These are phyloP conservation scores for Venturia aucupariae DNA, from an alignment of 2,329 filamentous ascomycete species.

Conservation along the genomic window DNA sequence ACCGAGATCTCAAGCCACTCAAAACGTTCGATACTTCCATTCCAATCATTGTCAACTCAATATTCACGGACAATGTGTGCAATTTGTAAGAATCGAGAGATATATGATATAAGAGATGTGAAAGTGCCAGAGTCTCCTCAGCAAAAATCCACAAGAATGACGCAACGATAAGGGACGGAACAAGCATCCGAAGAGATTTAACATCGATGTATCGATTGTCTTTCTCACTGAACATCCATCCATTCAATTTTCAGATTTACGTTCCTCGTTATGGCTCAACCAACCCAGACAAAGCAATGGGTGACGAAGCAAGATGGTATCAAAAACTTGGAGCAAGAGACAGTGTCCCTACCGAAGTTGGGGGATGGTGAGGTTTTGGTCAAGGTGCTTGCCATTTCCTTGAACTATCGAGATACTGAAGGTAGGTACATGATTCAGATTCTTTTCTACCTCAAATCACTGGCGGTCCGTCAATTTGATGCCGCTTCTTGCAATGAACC, in stretches of 20 bases:
- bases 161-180: neutral
- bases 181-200: neutral
- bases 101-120: neutral
- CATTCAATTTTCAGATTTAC: neutral
- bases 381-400: constrained; percentile 35
- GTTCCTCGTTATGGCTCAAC: neutral
- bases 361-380: constrained; percentile 66
- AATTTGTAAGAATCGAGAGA: no score
- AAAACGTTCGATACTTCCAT: neutral
- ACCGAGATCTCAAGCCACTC: neutral
- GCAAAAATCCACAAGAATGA: neutral
- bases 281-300: constrained; percentile 10
- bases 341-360: constrained; percentile 43
- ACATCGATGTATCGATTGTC: neutral
- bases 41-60: neutral
- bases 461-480: no score
- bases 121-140: neutral
- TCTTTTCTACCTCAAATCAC: neutral
- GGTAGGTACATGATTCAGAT: neutral
- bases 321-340: neutral
- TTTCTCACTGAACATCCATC: neutral
- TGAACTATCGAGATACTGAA: constrained; percentile 14
- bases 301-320: constrained; percentile 26
- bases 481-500: neutral
- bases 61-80: no score